Evolutionary conservation across 1,139 yeast species (phyloP), one percentile per base, ranked within the genome.

Genomic region (Pichia sp.): DNA sequence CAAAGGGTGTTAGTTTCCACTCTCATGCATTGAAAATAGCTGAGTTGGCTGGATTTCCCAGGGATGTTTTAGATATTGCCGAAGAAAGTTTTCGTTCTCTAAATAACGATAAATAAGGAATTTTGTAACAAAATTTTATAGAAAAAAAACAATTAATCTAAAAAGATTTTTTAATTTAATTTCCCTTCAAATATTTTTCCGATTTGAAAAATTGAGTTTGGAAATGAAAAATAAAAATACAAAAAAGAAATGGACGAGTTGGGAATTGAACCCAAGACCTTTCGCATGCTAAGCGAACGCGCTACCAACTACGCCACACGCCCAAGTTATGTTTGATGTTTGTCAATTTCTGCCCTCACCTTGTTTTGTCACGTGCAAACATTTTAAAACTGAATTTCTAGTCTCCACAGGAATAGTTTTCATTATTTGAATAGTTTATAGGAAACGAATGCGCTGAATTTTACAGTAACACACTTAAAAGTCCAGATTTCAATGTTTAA

Each of bases 21-120:
- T 87, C 96, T 0, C 88, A 85, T 65, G 98, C 97, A 0, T 67
- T 90, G n/a, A 81, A 81, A 49, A 89, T 90, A 9, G 98, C 97
- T 0, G 73, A 76, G 54, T 67, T 80, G 59, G 96, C 97, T 0
- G 96, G 96, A 0, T 86, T 89, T 54, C 97, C 98, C 0, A 49
- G 57, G 3, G 60, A 67, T 3, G 91, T 91, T 0, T 57, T 90
- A 14, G 53, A 67, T 2, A 67, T 71, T 38, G 90, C 91, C 2
- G 58, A 58, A 33, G 55, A 63, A 20, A 51, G 39, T 17, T 42
- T 35, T 22, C 12, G 27, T 3, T 34, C 34, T 33, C 27, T 46
- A 8, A 38, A 33, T 3, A 27, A 28, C 10, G 19, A 31, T 33
- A 21, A n/a, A 15, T 31, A 28, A 18, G 34, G 18, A 24, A 9